Conservation (phyloP, 495 filamentous ascomycete genomes). For the Chlorociboria aeruginascens region DNA sequence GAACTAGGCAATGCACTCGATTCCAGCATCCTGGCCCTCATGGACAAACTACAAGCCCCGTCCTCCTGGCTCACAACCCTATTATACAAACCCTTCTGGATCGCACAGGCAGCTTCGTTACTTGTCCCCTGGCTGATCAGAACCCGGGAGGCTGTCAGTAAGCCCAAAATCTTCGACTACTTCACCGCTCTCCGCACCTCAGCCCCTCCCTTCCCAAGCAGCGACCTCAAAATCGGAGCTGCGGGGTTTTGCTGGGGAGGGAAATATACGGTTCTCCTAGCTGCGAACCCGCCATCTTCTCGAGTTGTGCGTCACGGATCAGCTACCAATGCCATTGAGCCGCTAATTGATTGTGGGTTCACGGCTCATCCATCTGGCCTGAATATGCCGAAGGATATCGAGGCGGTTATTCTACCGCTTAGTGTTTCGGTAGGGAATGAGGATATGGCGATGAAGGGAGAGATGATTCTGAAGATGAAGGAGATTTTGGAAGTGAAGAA, state of each 20-base stretch:
- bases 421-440: conserved; percentile 43
- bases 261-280: conserved; percentile 32
- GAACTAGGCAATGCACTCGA: conserved; percentile 16
- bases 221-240: conserved; percentile 26
- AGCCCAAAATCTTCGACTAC: conserved; percentile 36
- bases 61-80: conserved; percentile 11
- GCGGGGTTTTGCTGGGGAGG: conserved; percentile 55
- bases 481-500: conserved; percentile 30
- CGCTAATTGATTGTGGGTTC: conserved; percentile 39
- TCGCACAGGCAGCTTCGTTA: conserved; percentile 4
- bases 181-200: conserved; percentile 29
- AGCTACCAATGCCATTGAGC: conserved; percentile 15
- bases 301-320: conserved; percentile 11
- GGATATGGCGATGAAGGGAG: conserved; percentile 31
- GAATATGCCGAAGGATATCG: conserved; percentile 39
- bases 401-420: conserved; percentile 37
- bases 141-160: conserved; percentile 23
- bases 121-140: conserved; percentile 26
- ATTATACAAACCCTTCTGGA: conserved; percentile 6
- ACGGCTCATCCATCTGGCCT: conserved; percentile 44
- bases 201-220: conserved; percentile 12
- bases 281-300: conserved; percentile 19
- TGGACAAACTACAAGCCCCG: conserved; percentile 1
- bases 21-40: background rate
- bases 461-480: conserved; percentile 30